These are phyloP conservation scores for Begonia masoniana DNA, from an alignment of 306 rosid species.

Conservation along the genomic window DNA sequence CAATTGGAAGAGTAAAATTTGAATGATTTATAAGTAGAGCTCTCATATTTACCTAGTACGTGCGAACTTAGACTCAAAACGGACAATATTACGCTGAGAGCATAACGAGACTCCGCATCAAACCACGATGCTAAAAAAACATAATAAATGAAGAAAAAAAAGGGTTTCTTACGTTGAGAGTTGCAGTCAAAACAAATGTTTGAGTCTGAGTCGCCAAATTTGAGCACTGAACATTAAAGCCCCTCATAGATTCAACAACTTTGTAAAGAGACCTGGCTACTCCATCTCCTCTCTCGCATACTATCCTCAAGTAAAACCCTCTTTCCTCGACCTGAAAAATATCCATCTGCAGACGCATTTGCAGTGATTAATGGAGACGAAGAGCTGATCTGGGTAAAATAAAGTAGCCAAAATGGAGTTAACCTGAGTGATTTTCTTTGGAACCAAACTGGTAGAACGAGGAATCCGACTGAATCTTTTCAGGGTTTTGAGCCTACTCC, in stretches of 20 bases:
- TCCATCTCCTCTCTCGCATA: slow-evolving; percentile 49
- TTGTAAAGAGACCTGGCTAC: slow-evolving; percentile 44
- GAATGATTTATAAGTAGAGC: too few relatives aligned
- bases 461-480: slow-evolving; percentile 14
- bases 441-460: slow-evolving; percentile 7
- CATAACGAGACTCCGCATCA: too few relatives aligned
- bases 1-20: too few relatives aligned
- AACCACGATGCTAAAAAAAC: too few relatives aligned
- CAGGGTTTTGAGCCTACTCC: slow-evolving; percentile 18
- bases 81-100: too few relatives aligned
- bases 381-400: too few relatives aligned
- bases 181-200: slow-evolving; percentile 36
- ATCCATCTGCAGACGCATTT: slow-evolving; percentile 35
- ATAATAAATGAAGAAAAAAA: too few relatives aligned
- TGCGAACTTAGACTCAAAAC: too few relatives aligned
- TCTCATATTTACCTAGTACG: too few relatives aligned
- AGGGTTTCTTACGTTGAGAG: slow-evolving; percentile 31
- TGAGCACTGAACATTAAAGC: slow-evolving; percentile 47
- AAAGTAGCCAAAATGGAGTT: not conserved
- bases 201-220: slow-evolving; percentile 41
- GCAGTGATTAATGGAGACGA: not conserved
- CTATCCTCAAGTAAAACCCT: slow-evolving; percentile 47
- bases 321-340: slow-evolving; percentile 65
- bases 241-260: slow-evolving; percentile 58
- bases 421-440: slow-evolving; percentile 60